These are phyloP conservation scores for Phytophthora chlamydospora DNA, from an alignment of 352 stramenopile species.

Conservation along the genomic window DNA sequence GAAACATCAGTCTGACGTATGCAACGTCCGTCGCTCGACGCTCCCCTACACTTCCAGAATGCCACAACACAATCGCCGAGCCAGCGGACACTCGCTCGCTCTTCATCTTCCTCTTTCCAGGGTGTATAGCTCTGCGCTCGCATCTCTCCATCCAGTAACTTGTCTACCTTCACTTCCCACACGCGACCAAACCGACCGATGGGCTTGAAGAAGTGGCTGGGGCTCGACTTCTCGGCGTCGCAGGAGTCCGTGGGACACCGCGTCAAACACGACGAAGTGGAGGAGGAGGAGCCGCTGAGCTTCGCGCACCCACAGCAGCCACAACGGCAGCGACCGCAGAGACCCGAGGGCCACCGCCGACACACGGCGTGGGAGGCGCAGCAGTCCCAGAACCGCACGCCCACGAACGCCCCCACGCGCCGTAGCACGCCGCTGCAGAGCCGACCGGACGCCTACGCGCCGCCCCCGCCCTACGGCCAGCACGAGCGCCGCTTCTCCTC, in stretches of 20 bases:
- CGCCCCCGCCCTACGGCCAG: background rate
- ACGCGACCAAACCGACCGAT: conserved; percentile 27
- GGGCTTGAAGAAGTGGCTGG: conserved; percentile 73
- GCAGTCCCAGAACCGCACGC: conserved; percentile 12
- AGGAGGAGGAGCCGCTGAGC: conserved; percentile 19
- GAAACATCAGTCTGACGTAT: conserved; percentile 25
- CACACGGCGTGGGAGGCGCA: conserved; percentile 31
- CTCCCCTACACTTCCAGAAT: conserved; percentile 14
- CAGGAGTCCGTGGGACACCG: conserved; percentile 22
- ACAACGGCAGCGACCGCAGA: conserved; percentile 9
- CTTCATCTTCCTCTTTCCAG: too few species aligned
- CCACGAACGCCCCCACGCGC: conserved; percentile 12
- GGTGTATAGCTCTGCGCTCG: too few species aligned
- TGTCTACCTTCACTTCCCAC: too few species aligned
- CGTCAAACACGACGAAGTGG: conserved; percentile 24
- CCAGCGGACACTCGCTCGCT: background rate
- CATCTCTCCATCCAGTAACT: too few species aligned
- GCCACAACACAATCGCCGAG: conserved; percentile 13
- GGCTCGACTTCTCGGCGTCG: conserved; percentile 51
- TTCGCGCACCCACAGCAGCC: conserved; percentile 8
- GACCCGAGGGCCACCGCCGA: conserved; percentile 28
- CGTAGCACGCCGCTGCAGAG: conserved; percentile 14
- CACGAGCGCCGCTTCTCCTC: conserved; percentile 23
- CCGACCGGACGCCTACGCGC: conserved; percentile 1
- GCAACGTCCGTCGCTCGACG: conserved; percentile 21